Evolutionary conservation across 2,329 filamentous ascomycete species (phyloP), one percentile per base, ranked within the genome.

Genomic region (Cladosporium sphaerospermum): DNA sequence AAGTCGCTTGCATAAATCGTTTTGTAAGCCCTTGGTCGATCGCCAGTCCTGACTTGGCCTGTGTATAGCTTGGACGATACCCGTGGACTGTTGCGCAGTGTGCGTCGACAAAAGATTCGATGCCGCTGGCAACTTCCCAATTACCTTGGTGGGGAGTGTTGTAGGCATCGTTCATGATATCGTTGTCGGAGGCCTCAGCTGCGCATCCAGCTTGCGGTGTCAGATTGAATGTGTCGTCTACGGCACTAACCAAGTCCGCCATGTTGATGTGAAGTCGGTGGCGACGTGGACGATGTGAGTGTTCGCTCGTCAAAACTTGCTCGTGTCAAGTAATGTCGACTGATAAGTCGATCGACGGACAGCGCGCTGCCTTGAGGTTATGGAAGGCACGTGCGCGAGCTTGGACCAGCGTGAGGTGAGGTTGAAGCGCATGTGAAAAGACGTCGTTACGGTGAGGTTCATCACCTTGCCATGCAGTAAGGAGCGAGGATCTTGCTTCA

Each of bases 101-200:
- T 54, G 64, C 63, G 54, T 66, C 63, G 16, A 65, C 56, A 40
- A 53, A 62, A 8, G 61, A 63, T 32, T 55, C 58, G 32, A 54
- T n/a, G 23, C 49, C 46, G 42, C 55, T 58, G 14, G 45, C 46
- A 16, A 53, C 33, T 11, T 54, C 52, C 59, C 57, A 62, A 48
- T 56, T 53, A n/a, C 60, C 57, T 14, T 55, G 54, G 23, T 56
- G 57, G 28, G 57, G 57, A 18, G 54, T 55, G 23, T 54, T 54
- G 57, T 54, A 59, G 14, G 48, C 48, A 9, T 51, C 31, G 40
- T 49, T 45, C 10, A 46, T 42, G 18, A 43, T 14, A 16, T 9
- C 37, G 9, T 43, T 44, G 6, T 48, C 37, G 9, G 33, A 16
- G 28, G 23, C 16, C 4, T 49, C 36, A 34, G 36, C 44, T 9